Evolutionary conservation across 1,284 basidiomycete species (phyloP).

Genomic region (Sparassis latifolia): DNA sequence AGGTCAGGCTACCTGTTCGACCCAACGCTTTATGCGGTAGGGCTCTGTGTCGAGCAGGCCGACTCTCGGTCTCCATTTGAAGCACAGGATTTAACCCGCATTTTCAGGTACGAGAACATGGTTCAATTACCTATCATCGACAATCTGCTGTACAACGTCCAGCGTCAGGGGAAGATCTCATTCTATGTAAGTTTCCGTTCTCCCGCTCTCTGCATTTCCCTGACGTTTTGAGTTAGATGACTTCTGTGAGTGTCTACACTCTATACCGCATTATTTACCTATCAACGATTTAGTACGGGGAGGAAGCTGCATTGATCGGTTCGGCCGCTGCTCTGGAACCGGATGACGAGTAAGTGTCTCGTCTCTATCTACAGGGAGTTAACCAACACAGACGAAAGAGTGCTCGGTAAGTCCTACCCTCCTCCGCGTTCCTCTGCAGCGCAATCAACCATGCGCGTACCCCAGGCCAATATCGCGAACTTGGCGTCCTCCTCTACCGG

Average conservation of each 20-base stretch:
- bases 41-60: too few relatives aligned
- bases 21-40: too few relatives aligned
- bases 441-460: neutral
- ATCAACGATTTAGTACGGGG: slow-evolving; percentile 58
- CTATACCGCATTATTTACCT: neutral
- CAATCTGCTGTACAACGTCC: slow-evolving; percentile 85
- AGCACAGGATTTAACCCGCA: neutral
- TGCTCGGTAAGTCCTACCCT: slow-evolving; percentile 41
- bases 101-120: slow-evolving; percentile 72
- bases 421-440: neutral
- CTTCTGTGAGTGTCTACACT: slow-evolving; percentile 4
- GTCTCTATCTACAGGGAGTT: slow-evolving; percentile 1
- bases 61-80: too few relatives aligned
- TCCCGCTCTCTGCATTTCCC: too few relatives aligned
- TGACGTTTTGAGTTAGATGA: slow-evolving; percentile 8
- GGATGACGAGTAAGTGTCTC: slow-evolving; percentile 76
- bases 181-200: slow-evolving; percentile 68
- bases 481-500: slow-evolving; percentile 86
- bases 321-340: slow-evolving; percentile 78
- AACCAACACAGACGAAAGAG: slow-evolving; percentile 31
- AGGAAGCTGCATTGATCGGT: slow-evolving; percentile 89
- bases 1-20: too few relatives aligned
- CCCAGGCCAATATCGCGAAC: slow-evolving; percentile 81
- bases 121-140: slow-evolving; percentile 81
- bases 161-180: slow-evolving; percentile 90